Percentiles rank a stretch among this genome's conserved stretches.
These are phyloP conservation scores for Xylaria sp. DNA, from an alignment of 495 filamentous ascomycete genomes.

Conservation along the genomic window DNA sequence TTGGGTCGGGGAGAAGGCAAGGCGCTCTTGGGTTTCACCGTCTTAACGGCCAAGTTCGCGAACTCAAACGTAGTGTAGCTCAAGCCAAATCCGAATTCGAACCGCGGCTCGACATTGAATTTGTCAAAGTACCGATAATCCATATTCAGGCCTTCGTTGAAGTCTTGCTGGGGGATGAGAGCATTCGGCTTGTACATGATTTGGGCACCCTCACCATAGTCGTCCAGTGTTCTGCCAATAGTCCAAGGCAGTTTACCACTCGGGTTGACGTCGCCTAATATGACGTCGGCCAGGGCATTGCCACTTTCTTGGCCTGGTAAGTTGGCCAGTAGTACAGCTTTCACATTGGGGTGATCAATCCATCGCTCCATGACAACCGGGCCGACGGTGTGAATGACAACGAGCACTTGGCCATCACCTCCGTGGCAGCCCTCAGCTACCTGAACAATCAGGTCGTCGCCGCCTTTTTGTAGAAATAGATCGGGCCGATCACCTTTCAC, in stretches of 20 bases:
- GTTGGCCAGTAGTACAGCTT: constrained; percentile 84
- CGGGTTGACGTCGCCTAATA: constrained; percentile 86
- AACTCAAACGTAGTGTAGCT: constrained; percentile 85
- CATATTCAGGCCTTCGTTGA: constrained; percentile 81
- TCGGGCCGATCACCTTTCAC: constrained; percentile 85
- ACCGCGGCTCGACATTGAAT: constrained; percentile 67
- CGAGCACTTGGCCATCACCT: constrained; percentile 72
- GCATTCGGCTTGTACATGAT: constrained; percentile 78
- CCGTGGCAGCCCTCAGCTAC: constrained; percentile 75
- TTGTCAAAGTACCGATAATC: constrained; percentile 95
- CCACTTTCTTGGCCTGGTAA: constrained; percentile 92
- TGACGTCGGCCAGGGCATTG: constrained; percentile 80
- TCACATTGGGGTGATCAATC: constrained; percentile 79
- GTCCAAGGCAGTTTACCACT: constrained; percentile 91
- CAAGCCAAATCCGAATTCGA: constrained; percentile 80
- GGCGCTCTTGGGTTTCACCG: constrained; percentile 61
- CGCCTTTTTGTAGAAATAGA: constrained; percentile 76
- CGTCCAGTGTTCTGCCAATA: constrained; percentile 77
- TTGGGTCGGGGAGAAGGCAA: constrained; percentile 66
- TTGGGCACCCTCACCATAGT: constrained; percentile 82
- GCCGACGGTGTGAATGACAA: constrained; percentile 90
- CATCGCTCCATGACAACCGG: constrained; percentile 85
- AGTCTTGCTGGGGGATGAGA: constrained; percentile 81
- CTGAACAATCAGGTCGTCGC: constrained; percentile 72
- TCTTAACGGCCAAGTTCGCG: constrained; percentile 60